Conservation (phyloP, 805 yeast species). For the Brettanomyces bruxellensis region DNA sequence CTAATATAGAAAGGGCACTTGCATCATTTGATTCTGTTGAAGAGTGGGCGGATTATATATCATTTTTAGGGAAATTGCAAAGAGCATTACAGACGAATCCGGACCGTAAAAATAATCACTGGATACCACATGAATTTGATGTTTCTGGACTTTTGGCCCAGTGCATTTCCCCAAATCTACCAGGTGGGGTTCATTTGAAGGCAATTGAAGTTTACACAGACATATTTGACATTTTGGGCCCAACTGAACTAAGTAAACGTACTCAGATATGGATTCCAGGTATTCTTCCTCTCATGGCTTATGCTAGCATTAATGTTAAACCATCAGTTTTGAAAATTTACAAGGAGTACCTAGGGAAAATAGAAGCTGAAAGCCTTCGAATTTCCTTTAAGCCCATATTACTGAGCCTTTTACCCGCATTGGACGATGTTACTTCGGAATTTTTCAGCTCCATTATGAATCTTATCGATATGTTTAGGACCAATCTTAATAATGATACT, state of each 20-base stretch:
- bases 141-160: conserved; percentile 67
- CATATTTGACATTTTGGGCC: conserved; percentile 58
- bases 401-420: conserved; percentile 71
- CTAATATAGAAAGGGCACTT: conserved; percentile 66
- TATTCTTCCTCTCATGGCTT: conserved; percentile 77
- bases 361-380: conserved; percentile 42
- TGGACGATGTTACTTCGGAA: conserved; percentile 90
- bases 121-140: conserved; percentile 59
- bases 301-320: conserved; percentile 82
- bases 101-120: conserved; percentile 30
- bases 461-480: conserved; percentile 52
- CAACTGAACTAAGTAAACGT: conserved; percentile 41
- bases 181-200: conserved; percentile 94
- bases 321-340: conserved; percentile 64
- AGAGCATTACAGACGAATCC: conserved; percentile 55
- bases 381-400: conserved; percentile 60
- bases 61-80: conserved; percentile 71
- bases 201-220: conserved; percentile 67
- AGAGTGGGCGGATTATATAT: conserved; percentile 98
- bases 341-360: conserved; percentile 41
- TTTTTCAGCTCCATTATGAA: conserved; percentile 53
- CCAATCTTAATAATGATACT: conserved; percentile 50
- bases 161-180: conserved; percentile 73
- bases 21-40: conserved; percentile 69
- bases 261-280: conserved; percentile 88